Evolutionary conservation across 1,284 basidiomycete genomes (phyloP).

Genomic region (Marasmius tenuissimus): DNA sequence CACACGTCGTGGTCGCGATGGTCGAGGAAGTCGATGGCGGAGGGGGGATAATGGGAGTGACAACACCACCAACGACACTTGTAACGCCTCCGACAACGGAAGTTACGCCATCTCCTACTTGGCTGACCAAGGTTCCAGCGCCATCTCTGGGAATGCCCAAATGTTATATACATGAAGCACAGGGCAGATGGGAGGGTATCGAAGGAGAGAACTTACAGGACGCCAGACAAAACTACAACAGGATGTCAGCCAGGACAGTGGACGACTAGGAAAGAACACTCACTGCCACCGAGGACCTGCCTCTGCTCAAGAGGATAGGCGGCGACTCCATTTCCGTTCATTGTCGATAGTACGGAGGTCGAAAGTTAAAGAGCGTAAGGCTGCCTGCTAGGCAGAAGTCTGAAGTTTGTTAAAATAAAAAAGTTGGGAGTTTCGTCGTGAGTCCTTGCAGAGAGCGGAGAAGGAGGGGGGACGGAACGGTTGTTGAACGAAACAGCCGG

Average conservation of each 20-base stretch:
- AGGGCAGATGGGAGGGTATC: background rate
- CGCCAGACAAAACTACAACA: constrained; percentile 15
- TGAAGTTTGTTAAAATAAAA: background rate
- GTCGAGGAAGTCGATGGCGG: background rate
- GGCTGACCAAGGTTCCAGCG: constrained; percentile 8
- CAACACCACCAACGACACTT: constrained; percentile 15
- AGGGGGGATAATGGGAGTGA: constrained; percentile 10
- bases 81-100: constrained; percentile 16
- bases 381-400: constrained; percentile 8
- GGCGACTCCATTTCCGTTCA: constrained; percentile 15
- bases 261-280: background rate
- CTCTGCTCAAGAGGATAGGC: constrained; percentile 23
- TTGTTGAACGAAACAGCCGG: no score
- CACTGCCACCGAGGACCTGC: constrained; percentile 25
- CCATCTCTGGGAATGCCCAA: constrained; percentile 10
- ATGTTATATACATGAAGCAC: background rate
- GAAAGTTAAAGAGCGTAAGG: constrained; percentile 21
- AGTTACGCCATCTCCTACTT: constrained; percentile 13
- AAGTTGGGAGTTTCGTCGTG: no score
- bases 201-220: background rate
- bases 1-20: background rate
- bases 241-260: background rate
- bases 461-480: no score
- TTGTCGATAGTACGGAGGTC: background rate
- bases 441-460: no score